Percentiles rank a stretch among this genome's conserved stretches.
These are phyloP conservation scores for Cystofilobasidium macerans DNA, from an alignment of 768 basidiomycete genomes.

Conservation along the genomic window DNA sequence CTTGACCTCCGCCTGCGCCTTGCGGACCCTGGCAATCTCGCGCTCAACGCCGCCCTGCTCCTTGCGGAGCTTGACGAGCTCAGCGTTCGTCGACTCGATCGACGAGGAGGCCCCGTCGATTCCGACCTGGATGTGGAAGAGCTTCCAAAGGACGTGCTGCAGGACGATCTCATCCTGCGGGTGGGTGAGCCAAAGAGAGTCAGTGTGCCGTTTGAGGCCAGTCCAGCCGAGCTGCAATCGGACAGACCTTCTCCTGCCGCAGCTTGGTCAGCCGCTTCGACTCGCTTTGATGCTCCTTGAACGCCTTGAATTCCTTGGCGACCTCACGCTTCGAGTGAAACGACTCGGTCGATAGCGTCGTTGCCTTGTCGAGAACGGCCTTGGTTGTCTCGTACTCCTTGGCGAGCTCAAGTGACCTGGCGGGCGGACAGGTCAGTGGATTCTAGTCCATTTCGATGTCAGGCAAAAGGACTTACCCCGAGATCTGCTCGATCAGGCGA, in stretches of 20 bases:
- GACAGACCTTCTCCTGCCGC: constrained; percentile 54
- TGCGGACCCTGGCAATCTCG: constrained; percentile 59
- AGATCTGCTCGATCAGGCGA: constrained; percentile 86
- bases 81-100: constrained; percentile 62
- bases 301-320: constrained; percentile 88
- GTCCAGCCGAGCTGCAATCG: not conserved
- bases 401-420: constrained; percentile 66
- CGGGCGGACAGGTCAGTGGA: not conserved
- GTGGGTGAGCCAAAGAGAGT: not conserved
- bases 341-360: constrained; percentile 87
- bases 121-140: constrained; percentile 77
- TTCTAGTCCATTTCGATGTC: too few relatives aligned
- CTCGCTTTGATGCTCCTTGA: constrained; percentile 91
- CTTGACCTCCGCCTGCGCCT: constrained; percentile 67
- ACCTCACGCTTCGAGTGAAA: constrained; percentile 90
- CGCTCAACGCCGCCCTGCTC: constrained; percentile 56
- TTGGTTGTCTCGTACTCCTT: constrained; percentile 81
- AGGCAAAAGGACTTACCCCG: constrained; percentile 45
- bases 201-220: not conserved
- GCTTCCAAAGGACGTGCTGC: constrained; percentile 69
- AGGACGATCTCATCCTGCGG: constrained; percentile 67
- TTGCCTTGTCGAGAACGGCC: constrained; percentile 74
- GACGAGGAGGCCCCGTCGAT: constrained; percentile 60
- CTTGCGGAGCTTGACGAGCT: constrained; percentile 55
- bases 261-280: constrained; percentile 76